Evolutionary conservation across 768 basidiomycete species (phyloP), one percentile per base, ranked within the genome.

Genomic region (Cystobasidium ongulense): DNA sequence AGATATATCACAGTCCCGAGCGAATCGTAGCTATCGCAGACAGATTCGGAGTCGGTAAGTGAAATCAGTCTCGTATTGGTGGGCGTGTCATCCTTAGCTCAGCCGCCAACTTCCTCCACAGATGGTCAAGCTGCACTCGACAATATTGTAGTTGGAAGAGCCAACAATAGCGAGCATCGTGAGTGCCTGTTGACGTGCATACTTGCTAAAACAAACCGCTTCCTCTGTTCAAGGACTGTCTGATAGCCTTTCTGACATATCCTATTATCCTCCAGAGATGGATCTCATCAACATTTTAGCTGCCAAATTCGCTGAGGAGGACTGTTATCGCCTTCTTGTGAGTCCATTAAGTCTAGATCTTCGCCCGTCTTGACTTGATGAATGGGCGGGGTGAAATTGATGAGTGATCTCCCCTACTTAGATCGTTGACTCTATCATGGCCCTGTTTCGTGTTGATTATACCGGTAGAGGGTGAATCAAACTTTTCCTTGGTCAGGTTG

Each of bases 341-440:
- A 54, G 64, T 43, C 91, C n/a, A 78, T 89, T 89, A 78, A 35
- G 78, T 74, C 41, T 53, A 38, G 23, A 3, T 13, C 41, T 31
- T 4, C 21, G 8, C 15, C 21, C 46, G 46, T 8, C 10, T 21
- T 17, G 21, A 3, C 15, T 4, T 50, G 46, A n/a, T n/a, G n/a
- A 50, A 50, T 50, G 46, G 46, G 18, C 46, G 46, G 21, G 5
- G 8, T 36, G 17, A 23, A 25, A 11, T 35, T 63, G 57, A 1
- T n/a, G 52, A 33, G 0, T 54, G 80, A 78, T 63, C 79, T 79
- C 71, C 78, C 77, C 25, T 78, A 80, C 57, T 78, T 79, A 95
- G 89, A 92, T 97, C 73, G 86, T 97, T 39, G 95, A 97, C 80
- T 93, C 91, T 77, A 94, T 97, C 75, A 95, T 98, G 91, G 95